Percentiles rank a stretch among this genome's conserved stretches.
phyloP scores from a whole-genome alignment of 23 red algal species.

The Pyropia yezoensis region DNA sequence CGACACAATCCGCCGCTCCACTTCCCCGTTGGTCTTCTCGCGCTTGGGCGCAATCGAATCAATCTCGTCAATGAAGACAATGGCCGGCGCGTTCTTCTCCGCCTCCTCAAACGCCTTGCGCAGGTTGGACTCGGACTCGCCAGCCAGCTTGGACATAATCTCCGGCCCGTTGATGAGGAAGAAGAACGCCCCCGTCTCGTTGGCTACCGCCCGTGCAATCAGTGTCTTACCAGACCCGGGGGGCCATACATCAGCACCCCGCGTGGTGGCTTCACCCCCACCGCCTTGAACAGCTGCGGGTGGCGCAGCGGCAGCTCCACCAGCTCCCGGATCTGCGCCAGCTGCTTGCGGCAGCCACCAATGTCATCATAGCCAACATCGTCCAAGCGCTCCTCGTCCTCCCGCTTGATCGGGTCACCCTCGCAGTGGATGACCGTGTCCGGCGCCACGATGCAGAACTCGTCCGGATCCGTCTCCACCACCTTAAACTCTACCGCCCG shows the following conservation, averaged over 20 bases:
- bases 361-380: constrained; percentile 99
- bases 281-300: constrained; percentile 96
- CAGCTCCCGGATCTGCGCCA: constrained; percentile 99
- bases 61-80: constrained; percentile 99
- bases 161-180: constrained; percentile 99
- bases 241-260: constrained; percentile 96
- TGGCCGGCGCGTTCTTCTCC: constrained; percentile 98
- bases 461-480: constrained; percentile 98
- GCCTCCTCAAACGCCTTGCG: constrained; percentile 99
- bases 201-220: constrained; percentile 97
- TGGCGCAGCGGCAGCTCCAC: constrained; percentile 97
- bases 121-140: constrained; percentile 93
- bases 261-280: constrained; percentile 94
- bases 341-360: constrained; percentile 93
- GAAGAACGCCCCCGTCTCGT: constrained; percentile 99
- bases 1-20: constrained; percentile 97
- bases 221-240: constrained; percentile 96
- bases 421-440: constrained; percentile 99
- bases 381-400: constrained; percentile 96
- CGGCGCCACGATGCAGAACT: constrained; percentile 98
- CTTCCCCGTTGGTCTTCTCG: constrained; percentile 99
- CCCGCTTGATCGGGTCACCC: constrained; percentile 92
- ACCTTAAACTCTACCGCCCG: constrained; percentile 99
- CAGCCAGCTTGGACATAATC: constrained; percentile 98
- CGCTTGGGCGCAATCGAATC: constrained; percentile 99